Conservation (phyloP, 176 grass and related monocot genomes). For the Alopecurus myosuroides region DNA sequence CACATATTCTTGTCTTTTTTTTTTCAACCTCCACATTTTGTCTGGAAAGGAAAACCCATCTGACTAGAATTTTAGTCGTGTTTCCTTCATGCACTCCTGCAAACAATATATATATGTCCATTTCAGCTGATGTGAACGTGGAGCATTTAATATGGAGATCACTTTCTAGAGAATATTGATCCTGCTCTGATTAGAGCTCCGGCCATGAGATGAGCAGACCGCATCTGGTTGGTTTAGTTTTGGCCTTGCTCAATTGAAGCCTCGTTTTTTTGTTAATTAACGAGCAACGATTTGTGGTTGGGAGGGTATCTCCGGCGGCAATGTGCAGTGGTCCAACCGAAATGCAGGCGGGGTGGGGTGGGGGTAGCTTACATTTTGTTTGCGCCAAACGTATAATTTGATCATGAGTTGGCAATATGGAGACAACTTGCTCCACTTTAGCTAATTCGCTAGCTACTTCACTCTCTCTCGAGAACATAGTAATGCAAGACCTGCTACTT, state of each 20-base stretch:
- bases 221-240: neutral
- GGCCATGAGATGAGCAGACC: neutral
- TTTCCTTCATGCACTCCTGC: neutral
- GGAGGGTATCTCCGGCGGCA: neutral
- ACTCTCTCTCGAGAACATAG: neutral
- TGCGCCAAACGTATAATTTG: neutral
- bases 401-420: neutral
- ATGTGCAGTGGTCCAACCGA: neutral
- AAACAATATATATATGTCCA: neutral
- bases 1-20: too few species aligned
- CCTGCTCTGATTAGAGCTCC: neutral
- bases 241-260: neutral
- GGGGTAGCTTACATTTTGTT: slow-evolving; percentile 1
- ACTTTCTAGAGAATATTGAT: neutral
- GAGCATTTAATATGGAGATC: neutral
- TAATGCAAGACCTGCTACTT: slow-evolving; percentile 12
- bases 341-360: neutral
- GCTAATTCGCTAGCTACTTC: slow-evolving; percentile 9
- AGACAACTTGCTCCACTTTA: slow-evolving; percentile 4
- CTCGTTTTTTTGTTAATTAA: neutral
- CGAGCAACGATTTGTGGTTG: neutral
- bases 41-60: neutral
- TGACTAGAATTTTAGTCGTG: neutral
- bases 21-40: too few species aligned
- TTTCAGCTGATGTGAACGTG: neutral